Percentiles rank a stretch among this genome's conserved stretches.
Conservation (phyloP, 2,329 filamentous ascomycete species). For the Paramyrothecium roridum region DNA sequence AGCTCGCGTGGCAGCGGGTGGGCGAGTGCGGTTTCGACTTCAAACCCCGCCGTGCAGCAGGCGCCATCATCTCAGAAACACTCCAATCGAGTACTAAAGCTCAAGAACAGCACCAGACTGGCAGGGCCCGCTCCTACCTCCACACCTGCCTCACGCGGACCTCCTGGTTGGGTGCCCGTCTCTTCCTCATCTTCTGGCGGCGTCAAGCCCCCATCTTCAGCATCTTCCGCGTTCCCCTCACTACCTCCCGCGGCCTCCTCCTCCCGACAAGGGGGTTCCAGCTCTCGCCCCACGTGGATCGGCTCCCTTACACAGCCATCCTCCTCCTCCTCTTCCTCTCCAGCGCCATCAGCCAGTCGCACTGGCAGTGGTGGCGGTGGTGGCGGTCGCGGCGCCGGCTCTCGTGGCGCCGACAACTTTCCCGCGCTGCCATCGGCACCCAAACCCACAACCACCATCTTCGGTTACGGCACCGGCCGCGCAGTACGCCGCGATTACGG, state of each 20-base stretch:
- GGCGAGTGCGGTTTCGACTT: constrained; percentile 54
- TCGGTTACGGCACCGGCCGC: constrained; percentile 54
- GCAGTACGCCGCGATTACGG: constrained; percentile 53
- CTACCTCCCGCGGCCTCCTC: constrained; percentile 27
- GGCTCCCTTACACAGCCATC: constrained; percentile 8
- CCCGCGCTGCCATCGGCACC: constrained; percentile 78
- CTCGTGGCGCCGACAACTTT: constrained; percentile 53
- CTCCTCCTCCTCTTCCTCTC: constrained; percentile 25
- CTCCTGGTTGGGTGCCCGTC: constrained; percentile 17
- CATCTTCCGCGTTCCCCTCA: constrained; percentile 44
- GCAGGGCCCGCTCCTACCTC: constrained; percentile 31
- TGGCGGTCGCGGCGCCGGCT: constrained; percentile 9
- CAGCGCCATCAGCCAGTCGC: constrained; percentile 14
- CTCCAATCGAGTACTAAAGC: constrained; percentile 53
- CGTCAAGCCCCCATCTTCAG: constrained; percentile 18
- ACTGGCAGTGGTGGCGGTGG: background rate
- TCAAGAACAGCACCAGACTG: constrained; percentile 55
- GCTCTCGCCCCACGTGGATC: constrained; percentile 26
- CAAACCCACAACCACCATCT: constrained; percentile 62
- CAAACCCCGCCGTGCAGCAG: constrained; percentile 43
- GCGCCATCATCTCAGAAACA: constrained; percentile 43
- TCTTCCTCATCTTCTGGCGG: constrained; percentile 17
- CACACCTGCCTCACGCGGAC: constrained; percentile 9
- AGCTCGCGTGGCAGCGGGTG: constrained; percentile 56
- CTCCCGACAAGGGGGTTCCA: constrained; percentile 2